Conservation (phyloP, 306 rosid genomes). For the Bauhinia variegata region DNA sequence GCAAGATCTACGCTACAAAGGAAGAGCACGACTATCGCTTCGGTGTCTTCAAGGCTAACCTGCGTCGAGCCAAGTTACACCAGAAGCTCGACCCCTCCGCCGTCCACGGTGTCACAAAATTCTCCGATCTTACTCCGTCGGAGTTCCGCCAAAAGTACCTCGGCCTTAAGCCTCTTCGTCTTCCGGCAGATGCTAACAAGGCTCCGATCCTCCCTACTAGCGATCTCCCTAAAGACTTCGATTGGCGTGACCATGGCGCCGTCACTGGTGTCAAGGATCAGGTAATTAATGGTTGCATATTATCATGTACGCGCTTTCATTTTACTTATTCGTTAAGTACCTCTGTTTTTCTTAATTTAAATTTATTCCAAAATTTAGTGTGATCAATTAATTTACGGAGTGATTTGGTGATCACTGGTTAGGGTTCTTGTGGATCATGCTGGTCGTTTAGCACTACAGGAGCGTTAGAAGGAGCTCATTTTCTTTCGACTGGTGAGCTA, state of each 20-base stretch:
- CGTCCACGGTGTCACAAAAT: constrained; percentile 81
- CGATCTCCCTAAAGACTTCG: constrained; percentile 75
- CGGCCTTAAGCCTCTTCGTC: constrained; percentile 75
- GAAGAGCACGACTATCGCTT: constrained; percentile 88
- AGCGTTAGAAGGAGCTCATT: constrained; percentile 93
- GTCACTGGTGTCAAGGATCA: constrained; percentile 80
- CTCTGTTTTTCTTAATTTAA: too few relatives aligned
- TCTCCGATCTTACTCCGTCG: constrained; percentile 79
- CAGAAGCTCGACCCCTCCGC: constrained; percentile 86
- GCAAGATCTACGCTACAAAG: constrained; percentile 55
- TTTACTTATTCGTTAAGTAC: constrained; percentile 2
- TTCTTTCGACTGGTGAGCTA: constrained; percentile 68
- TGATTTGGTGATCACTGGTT: constrained; percentile 9
- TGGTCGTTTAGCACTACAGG: constrained; percentile 94
- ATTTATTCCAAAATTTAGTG: neutral
- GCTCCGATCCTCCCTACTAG: constrained; percentile 88
- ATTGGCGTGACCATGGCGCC: constrained; percentile 95
- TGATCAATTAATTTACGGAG: neutral
- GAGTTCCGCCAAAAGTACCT: constrained; percentile 73
- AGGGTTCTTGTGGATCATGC: constrained; percentile 97
- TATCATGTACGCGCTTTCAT: neutral
- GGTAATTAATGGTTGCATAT: constrained; percentile 43
- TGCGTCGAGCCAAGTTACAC: constrained; percentile 70
- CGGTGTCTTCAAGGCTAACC: constrained; percentile 69
- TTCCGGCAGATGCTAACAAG: constrained; percentile 63